Base-by-base conservation (phyloP, 2,329 filamentous ascomycete species). In the Thielaviopsis populi region DNA sequence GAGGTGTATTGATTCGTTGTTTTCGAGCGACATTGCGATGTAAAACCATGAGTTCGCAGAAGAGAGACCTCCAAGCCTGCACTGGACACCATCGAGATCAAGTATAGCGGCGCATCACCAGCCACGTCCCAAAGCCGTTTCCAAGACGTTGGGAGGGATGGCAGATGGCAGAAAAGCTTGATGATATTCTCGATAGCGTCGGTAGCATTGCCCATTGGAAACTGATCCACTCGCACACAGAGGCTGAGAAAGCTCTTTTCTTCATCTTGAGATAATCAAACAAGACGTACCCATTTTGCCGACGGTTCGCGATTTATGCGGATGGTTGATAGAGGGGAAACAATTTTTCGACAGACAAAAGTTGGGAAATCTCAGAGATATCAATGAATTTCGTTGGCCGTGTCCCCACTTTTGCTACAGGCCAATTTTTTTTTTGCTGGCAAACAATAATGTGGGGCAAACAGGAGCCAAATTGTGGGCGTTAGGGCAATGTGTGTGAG, bases 171-270 rank as follows among this genome's bases (percentile, higher is more conserved):
- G 19, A 17, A 30, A n/a, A 3, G 11, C 11, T 22, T 37, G 33
- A n/a, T 17, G 59, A 7, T 15, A 10, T 13, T 62, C 24, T 46
- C 27, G 59, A 42, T 30, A 41, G 59, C 15, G 22, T 40, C 22
- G 7, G 13, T 58, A 61, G 17, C 58, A 61, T 15, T 33, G 37
- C 64, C 40, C 62, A 61, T 66, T 62, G 42, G 41, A 50, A 61
- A 61, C 64, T 68, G 70, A 72, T 73, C 77, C 78, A 80, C 77
- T 80, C 77, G 78, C 78, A 80, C 74, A 79, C 78, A 73, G 69
- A 72, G 74, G 74, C 73, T 74, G 71, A 73, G 68, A 68, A 70
- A 68, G 65, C 60, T 64, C 63, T 65, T 66, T 66, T 63, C 59
- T 54, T 56, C 19, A 62, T 66, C 50, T 66, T 48, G 62, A 63